phyloP scores from a whole-genome alignment of 1,139 yeast species.

The Yamadazyma trypodendri region DNA sequence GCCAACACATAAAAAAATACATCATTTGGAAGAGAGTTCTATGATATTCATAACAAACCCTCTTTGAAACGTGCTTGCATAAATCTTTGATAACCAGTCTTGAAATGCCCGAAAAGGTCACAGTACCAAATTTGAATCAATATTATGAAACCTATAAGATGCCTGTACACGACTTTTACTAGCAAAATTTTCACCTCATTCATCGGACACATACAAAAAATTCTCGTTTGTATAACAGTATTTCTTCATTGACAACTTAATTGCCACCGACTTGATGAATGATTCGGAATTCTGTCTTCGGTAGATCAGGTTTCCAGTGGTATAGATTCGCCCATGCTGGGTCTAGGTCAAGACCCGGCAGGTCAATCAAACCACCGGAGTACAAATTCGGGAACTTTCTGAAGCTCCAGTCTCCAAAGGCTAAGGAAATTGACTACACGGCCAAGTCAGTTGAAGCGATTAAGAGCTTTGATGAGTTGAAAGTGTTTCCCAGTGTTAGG shows the following conservation, averaged over 20 bases:
- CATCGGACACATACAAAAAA: conserved; percentile 1
- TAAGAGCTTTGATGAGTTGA: conserved; percentile 59
- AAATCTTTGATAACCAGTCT: too few relatives aligned
- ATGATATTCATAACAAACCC: too few relatives aligned
- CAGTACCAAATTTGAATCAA: too few relatives aligned
- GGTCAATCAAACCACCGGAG: conserved; percentile 7
- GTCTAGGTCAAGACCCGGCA: background rate
- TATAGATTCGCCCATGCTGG: background rate
- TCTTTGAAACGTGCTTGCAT: too few relatives aligned
- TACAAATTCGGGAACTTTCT: conserved; percentile 28
- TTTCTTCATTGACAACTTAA: background rate
- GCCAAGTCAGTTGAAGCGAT: conserved; percentile 47
- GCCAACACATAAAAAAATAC: too few relatives aligned
- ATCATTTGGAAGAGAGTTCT: too few relatives aligned
- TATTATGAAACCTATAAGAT: background rate
- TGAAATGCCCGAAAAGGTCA: too few relatives aligned
- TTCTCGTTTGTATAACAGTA: background rate
- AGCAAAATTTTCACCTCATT: background rate
- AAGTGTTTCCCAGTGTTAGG: conserved; percentile 67
- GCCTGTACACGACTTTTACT: background rate
- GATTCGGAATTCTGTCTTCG: background rate
- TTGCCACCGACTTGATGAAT: conserved; percentile 1
- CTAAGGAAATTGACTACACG: conserved; percentile 16
- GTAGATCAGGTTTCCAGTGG: background rate
- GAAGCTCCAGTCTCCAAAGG: conserved; percentile 22